These are phyloP conservation scores for Tylopilus balloui DNA, from an alignment of 768 basidiomycete genomes.

Conservation along the genomic window DNA sequence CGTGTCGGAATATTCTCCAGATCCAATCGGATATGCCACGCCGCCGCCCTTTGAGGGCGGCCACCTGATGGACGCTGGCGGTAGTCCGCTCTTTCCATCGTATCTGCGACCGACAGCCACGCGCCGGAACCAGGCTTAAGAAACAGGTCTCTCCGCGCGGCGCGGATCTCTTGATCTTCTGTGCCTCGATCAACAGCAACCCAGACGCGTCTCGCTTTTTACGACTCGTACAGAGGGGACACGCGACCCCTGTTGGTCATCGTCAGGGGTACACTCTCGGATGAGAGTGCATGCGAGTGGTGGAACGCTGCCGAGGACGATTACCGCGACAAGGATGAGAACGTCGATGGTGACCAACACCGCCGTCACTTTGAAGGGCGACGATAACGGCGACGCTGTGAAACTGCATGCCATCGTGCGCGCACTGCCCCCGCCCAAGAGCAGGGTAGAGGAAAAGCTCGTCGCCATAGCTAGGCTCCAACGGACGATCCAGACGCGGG, in stretches of 20 bases:
- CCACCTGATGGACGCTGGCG: conserved; percentile 17
- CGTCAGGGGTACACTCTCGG: conserved; percentile 19
- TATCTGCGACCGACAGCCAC: conserved; percentile 19
- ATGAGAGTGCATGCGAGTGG: conserved; percentile 18
- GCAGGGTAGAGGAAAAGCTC: background rate
- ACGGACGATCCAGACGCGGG: conserved; percentile 18
- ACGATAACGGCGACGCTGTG: background rate
- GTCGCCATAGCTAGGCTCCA: conserved; percentile 9
- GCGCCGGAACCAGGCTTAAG: conserved; percentile 21
- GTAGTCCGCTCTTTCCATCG: conserved; percentile 17
- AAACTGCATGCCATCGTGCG: conserved; percentile 20
- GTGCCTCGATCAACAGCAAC: conserved; percentile 9
- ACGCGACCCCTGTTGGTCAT: conserved; percentile 25
- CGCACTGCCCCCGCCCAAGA: conserved; percentile 14
- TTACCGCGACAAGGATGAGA: conserved; percentile 1
- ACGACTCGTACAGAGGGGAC: conserved; percentile 22
- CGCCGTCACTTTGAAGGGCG: background rate
- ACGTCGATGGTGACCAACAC: background rate
- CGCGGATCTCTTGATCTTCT: conserved; percentile 27
- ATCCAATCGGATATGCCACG: conserved; percentile 10
- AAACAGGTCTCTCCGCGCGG: conserved; percentile 18
- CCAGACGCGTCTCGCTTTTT: conserved; percentile 12
- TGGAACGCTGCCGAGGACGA: conserved; percentile 13
- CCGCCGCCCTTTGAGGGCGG: conserved; percentile 17
- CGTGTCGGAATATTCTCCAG: conserved; percentile 5